These are phyloP conservation scores for Xerocomellus chrysenteron DNA, from an alignment of 768 basidiomycete genomes.

Conservation along the genomic window DNA sequence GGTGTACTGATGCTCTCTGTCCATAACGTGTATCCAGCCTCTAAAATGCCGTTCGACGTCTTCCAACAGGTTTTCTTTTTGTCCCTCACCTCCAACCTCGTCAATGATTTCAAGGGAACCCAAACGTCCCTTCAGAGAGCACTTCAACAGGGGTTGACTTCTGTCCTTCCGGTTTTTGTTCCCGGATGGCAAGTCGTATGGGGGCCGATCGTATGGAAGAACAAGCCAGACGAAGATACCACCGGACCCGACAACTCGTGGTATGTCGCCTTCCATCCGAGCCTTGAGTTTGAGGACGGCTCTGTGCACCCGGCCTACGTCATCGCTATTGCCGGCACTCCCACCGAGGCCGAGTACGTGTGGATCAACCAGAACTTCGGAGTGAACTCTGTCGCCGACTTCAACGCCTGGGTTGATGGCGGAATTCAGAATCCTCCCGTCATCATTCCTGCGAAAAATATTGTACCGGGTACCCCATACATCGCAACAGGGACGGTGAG, in stretches of 20 bases:
- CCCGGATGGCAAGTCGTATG: constrained; percentile 8
- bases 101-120: background rate
- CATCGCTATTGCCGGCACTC: constrained; percentile 16
- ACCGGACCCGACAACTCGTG: constrained; percentile 17
- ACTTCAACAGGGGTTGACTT: background rate
- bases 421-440: background rate
- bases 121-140: background rate
- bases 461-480: background rate
- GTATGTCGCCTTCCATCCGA: constrained; percentile 12
- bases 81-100: constrained; percentile 3
- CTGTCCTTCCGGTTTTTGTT: background rate
- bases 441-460: background rate
- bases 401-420: constrained; percentile 3
- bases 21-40: background rate
- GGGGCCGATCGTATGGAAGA: constrained; percentile 18
- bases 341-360: background rate
- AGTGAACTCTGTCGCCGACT: constrained; percentile 9
- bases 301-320: constrained; percentile 6
- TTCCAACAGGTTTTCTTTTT: constrained; percentile 16
- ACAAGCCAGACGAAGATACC: background rate
- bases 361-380: constrained; percentile 2
- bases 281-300: constrained; percentile 11
- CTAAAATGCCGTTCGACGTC: constrained; percentile 12
- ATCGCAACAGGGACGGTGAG: background rate
- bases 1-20: background rate